Base-by-base conservation (phyloP, 129 eudicot species). In the Deinandra increscens region DNA sequence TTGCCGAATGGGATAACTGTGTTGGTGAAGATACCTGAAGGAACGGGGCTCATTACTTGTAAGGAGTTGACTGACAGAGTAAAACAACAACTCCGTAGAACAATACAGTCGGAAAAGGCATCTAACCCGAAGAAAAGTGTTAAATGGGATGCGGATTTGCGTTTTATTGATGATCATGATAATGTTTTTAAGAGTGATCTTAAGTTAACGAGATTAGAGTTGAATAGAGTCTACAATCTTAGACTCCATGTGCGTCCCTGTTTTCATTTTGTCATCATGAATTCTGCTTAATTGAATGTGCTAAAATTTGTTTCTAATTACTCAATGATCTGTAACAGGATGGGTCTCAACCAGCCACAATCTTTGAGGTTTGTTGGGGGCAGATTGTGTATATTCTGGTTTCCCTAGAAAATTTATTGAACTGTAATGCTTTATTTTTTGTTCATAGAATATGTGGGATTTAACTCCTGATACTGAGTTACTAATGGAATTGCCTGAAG, bases 371-470 rank as follows among this genome's bases (percentile, higher is more conserved):
- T 60, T 48, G 78, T 68, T 29, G 8, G 14, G 20, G 39, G 22
- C 9, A n/a, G 33, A 62, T n/a, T n/a, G 7, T 41, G 1, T 69
- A 46, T 41, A 48, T 44, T 13, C 3, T 49, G 19, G 44, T 38
- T 58, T 18, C 51, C 6, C 49, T 15, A 71, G 63, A 33, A n/a
- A 31, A 31, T 12, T 23, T 45, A 37, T 9, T 17, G 33, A 43
- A 8, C n/a, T 48, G 37, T 14, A 29, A 36, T 75, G 55, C 8
- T 22, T 55, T 19, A n/a, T 64, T n/a, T 36, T 76, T 59, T 75
- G 44, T 78, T 56, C 36, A 9, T 58, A 91, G 96, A 89, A 84
- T 65, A 88, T 91, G 97, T 91, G 97, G 97, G 96, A 91, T 69
- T 81, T 91, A 71, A 91, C 96, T 0, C 97, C 97, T 0, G 96